Base-by-base conservation (phyloP, 108 stramenopile genomes). In the Epipyxis sp. region DNA sequence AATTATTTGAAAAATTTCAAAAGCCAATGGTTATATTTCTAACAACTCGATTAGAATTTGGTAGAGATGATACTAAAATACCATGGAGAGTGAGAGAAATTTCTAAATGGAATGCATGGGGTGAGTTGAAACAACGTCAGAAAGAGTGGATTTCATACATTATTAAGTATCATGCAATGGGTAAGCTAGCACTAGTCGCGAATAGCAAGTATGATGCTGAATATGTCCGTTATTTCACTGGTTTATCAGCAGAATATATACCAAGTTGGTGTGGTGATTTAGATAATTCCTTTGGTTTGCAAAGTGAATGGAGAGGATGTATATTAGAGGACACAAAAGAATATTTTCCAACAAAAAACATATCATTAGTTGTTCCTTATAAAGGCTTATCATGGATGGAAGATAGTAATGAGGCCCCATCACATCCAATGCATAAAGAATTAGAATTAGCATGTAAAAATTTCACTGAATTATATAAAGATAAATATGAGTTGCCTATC, bases 191-290 rank as follows among this genome's bases (percentile, higher is more conserved):
- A 10, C 35, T 74, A 25, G 37, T 62, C 25, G 77, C 77, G 43
- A 77, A 77, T 42, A 77, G 67, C 34, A 41, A 25, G n/a, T 77
- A 41, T 34, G 77, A 77, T 42, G n/a, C 13, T 30, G 32, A 77
- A 13, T 77, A 77, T n/a, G 45, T 77, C 62, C 44, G n/a, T 10
- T 61, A 77, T 30, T 41, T 77, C 6, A 77, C 77, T 3, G 77
- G 77, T 10, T 10, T 77, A n/a, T 29, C 29, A 13, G 27, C 41
- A 6, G 42, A 6, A 25, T 44, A 43, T 10, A 35, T 74, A 25
- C 71, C 41, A 25, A 29, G 27, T 6, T 74, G 71, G 71, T 74
- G 71, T n/a, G 71, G 71, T 54, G 42, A 44, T 13, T n/a, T 54
- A 25, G 71, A 57, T 57, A 20, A 20, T 20, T 20, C 20, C 54